Conservation (phyloP, 768 basidiomycete species). For the Tulasnella sp. region DNA sequence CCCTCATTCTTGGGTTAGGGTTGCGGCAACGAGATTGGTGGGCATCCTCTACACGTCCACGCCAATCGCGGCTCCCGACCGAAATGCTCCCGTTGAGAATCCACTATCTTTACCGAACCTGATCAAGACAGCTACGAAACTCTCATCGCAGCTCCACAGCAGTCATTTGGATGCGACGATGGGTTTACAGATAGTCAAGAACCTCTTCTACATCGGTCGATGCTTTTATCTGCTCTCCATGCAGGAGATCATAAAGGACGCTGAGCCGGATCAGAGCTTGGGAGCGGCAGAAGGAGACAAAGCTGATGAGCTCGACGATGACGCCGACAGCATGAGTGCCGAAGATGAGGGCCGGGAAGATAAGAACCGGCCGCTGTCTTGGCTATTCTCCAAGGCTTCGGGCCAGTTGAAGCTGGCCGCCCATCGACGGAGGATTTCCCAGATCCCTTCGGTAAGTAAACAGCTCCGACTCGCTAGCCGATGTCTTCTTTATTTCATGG, state of each 20-base stretch:
- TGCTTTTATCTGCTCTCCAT: slow-evolving; percentile 44
- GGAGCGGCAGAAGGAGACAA: slow-evolving; percentile 20
- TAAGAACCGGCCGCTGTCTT: slow-evolving; percentile 52
- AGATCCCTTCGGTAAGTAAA: slow-evolving; percentile 35
- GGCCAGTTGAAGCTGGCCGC: slow-evolving; percentile 72
- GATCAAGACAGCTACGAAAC: slow-evolving; percentile 58
- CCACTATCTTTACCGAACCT: slow-evolving; percentile 48
- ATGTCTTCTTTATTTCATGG: not conserved
- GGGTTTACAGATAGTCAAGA: slow-evolving; percentile 82
- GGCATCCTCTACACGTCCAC: slow-evolving; percentile 54
- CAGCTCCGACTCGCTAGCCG: too few species aligned
- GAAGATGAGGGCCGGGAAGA: slow-evolving; percentile 24
- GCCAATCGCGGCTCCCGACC: slow-evolving; percentile 32
- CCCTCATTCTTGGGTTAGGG: slow-evolving; percentile 92
- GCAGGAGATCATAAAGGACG: too few species aligned
- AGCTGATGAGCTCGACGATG: slow-evolving; percentile 12
- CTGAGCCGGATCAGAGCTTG: too few species aligned
- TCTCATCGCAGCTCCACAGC: slow-evolving; percentile 71
- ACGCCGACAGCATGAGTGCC: not conserved
- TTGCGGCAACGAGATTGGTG: slow-evolving; percentile 62
- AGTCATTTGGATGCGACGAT: slow-evolving; percentile 59
- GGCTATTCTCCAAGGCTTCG: slow-evolving; percentile 91
- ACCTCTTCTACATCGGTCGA: slow-evolving; percentile 85
- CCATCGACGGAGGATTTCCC: slow-evolving; percentile 51
- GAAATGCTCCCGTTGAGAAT: slow-evolving; percentile 26